phyloP scores from a whole-genome alignment of 2,329 filamentous ascomycete species.

The Penicillium sp. region DNA sequence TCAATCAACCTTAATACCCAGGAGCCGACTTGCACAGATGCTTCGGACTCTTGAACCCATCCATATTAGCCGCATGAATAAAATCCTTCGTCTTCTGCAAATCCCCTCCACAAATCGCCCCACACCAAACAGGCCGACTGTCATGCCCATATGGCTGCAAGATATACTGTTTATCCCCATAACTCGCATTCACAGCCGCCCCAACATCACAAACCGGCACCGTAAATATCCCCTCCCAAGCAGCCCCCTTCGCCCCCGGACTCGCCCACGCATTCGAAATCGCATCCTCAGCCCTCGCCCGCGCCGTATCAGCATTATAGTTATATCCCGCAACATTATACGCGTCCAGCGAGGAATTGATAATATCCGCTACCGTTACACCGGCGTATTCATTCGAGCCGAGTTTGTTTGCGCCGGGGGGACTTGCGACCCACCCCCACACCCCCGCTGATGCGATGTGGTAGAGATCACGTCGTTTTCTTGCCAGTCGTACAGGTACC shows the following conservation, averaged over 20 bases:
- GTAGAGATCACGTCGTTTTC: conserved; percentile 18
- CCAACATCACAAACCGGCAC: conserved; percentile 21
- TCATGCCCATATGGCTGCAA: conserved; percentile 24
- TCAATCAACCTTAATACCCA: conserved; percentile 10
- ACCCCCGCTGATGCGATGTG: conserved; percentile 23
- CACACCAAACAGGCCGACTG: conserved; percentile 25
- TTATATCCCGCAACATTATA: conserved; percentile 21
- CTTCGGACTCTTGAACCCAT: conserved; percentile 23
- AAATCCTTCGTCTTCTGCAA: conserved; percentile 22
- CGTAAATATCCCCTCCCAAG: conserved; percentile 25
- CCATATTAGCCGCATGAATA: conserved; percentile 23
- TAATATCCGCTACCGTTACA: conserved; percentile 16
- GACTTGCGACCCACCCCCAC: conserved; percentile 23
- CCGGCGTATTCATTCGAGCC: conserved; percentile 15
- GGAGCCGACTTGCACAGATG: conserved; percentile 16
- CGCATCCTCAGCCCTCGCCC: conserved; percentile 16
- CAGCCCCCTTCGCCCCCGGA: conserved; percentile 17
- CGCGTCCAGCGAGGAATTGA: conserved; percentile 27
- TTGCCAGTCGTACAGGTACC: conserved; percentile 29
- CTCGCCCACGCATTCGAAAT: conserved; percentile 17
- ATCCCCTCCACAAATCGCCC: conserved; percentile 23
- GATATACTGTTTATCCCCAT: conserved; percentile 20
- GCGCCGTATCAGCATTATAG: conserved; percentile 11
- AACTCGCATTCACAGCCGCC: conserved; percentile 13
- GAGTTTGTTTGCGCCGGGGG: conserved; percentile 16